Percentiles rank a stretch among this genome's conserved stretches.
Evolutionary conservation across 2,329 filamentous ascomycete species (phyloP).

Genomic region (Paraphaeosphaeria minitans): DNA sequence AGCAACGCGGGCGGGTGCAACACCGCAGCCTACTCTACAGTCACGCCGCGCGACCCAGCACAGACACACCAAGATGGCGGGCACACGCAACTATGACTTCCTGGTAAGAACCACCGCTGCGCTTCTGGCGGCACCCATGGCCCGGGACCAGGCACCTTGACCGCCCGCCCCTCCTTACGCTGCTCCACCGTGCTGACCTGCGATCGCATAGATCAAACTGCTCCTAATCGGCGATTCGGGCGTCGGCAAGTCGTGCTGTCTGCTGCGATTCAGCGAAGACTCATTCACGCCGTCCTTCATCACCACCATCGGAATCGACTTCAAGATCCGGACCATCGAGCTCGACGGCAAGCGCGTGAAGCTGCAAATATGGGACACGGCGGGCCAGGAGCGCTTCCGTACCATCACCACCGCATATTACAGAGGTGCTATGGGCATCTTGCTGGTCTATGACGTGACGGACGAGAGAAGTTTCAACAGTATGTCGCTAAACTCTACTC

Average conservation of each 20-base stretch:
- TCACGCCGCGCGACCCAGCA: slow-evolving; percentile 8
- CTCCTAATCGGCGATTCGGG: slow-evolving; percentile 96
- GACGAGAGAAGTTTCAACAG: slow-evolving; percentile 96
- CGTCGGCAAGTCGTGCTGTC: slow-evolving; percentile 95
- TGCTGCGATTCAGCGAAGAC: slow-evolving; percentile 95
- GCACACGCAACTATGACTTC: slow-evolving; percentile 99
- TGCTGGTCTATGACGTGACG: slow-evolving; percentile 97
- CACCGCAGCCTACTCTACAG: slow-evolving; percentile 27
- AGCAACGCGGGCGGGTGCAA: slow-evolving; percentile 29
- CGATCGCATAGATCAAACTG: slow-evolving; percentile 80
- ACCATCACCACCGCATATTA: slow-evolving; percentile 99
- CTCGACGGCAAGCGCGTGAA: slow-evolving; percentile 98
- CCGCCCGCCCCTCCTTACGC: slow-evolving; percentile 7
- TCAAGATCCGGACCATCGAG: slow-evolving; percentile 99
- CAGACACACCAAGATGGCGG: slow-evolving; percentile 70
- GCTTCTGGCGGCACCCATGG: neutral
- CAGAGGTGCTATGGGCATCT: slow-evolving; percentile 95
- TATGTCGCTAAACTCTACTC: slow-evolving; percentile 54
- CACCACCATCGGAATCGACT: slow-evolving; percentile 99
- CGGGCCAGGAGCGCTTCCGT: slow-evolving; percentile 95
- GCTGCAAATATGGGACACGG: slow-evolving; percentile 99
- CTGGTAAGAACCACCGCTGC: slow-evolving; percentile 67
- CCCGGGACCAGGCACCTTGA: neutral
- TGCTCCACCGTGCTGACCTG: neutral
- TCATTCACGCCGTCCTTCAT: slow-evolving; percentile 98